Evolutionary conservation across 768 basidiomycete species (phyloP), one percentile per base, ranked within the genome.

Genomic region (Phallus indusiatus): DNA sequence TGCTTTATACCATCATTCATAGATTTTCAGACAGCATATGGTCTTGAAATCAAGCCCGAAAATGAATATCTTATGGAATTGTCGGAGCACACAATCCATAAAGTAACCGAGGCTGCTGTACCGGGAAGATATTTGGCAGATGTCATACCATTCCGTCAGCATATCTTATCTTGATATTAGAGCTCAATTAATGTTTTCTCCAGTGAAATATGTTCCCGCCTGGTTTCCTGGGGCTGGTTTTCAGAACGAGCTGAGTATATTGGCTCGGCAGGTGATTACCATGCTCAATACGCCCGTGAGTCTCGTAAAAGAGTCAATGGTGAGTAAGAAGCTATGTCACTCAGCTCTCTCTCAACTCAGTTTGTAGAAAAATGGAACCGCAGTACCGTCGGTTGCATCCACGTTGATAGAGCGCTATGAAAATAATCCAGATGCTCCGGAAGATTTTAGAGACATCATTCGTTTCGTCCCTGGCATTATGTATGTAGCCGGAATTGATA

Each of bases 151-250:
- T 47, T 14, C 22, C 24, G 52, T 56, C 11, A 47, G 47, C 7
- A n/a, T 21, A 3, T 14, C 34, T 18, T 55, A 34, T 20, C 17
- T 5, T 18, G 17, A 10, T 8, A 10, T 33, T 34, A 17, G n/a
- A 17, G 20, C 11, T 4, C 20, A 12, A 14, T 21, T 12, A 2
- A 12, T 16, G 16, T 21, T 1, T 21, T 20, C 8, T 10, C 2
- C 42, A 63, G 62, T 61, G 8, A 61, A 55, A 33, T 53, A 63
- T 22, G 20, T 61, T 20, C 62, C 62, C 1, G 22, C 14, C 21
- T 63, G 62, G 62, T 55, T 63, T 55, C 62, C 62, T 0, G 62
- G 62, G 16, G 62, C 62, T 11, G 28, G 35, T 2, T 63, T 63
- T 59, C 33, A 56, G 28, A 36, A 33, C 22, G 34, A 34, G 11